A percentile compares a stretch with the other conserved stretches of the same genome.
Evolutionary conservation across 805 yeast species (phyloP).

Genomic region (Saccharomycopsis selenospora): DNA sequence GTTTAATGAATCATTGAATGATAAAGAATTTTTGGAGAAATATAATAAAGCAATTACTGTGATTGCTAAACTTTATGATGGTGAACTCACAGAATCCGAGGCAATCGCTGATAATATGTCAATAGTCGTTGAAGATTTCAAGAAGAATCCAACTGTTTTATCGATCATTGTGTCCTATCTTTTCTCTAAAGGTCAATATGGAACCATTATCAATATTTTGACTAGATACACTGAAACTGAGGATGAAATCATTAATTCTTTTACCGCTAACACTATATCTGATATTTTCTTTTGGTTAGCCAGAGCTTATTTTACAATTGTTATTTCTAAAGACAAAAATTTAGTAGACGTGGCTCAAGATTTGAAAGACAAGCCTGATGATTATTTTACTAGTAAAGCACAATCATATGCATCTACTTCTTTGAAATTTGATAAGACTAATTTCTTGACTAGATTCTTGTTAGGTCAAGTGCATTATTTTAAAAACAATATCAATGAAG

Average conservation of each 20-base stretch:
- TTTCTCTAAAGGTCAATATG: conserved; percentile 60
- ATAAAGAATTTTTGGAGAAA: conserved; percentile 51
- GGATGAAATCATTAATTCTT: conserved; percentile 26
- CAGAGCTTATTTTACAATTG: conserved; percentile 49
- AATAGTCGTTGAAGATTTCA: conserved; percentile 34
- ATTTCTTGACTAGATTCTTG: conserved; percentile 69
- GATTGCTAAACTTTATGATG: conserved; percentile 14
- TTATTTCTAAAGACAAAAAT: neutral
- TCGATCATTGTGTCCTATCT: conserved; percentile 62
- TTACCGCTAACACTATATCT: conserved; percentile 38
- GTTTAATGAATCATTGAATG: conserved; percentile 46
- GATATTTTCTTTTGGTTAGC: conserved; percentile 83
- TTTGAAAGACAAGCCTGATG: neutral
- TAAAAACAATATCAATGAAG: conserved; percentile 72
- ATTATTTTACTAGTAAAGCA: conserved; percentile 41
- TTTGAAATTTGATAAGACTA: conserved; percentile 53
- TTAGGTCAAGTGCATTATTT: conserved; percentile 77
- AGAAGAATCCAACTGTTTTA: conserved; percentile 54
- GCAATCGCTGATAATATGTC: conserved; percentile 25
- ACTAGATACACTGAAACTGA: conserved; percentile 31
- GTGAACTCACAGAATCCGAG: neutral
- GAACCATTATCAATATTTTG: conserved; percentile 49
- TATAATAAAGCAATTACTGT: conserved; percentile 51
- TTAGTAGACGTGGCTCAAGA: neutral
- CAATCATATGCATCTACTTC: conserved; percentile 69